A percentile compares a stretch with the other conserved stretches of the same genome.
Evolutionary conservation across 495 filamentous ascomycete species (phyloP).

Genomic region (Penicillium robsamsonii): DNA sequence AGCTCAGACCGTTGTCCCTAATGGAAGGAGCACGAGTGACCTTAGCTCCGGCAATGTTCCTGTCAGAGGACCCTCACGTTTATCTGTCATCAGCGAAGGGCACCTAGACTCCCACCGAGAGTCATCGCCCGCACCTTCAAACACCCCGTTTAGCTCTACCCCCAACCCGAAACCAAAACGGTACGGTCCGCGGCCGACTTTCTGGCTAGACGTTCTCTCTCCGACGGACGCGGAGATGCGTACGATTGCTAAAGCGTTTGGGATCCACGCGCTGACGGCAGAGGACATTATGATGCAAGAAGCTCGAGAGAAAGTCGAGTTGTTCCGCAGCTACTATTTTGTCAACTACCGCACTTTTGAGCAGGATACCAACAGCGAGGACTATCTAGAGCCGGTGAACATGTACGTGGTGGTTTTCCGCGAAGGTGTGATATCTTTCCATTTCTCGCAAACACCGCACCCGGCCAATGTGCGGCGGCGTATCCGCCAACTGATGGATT

Average conservation of each 20-base stretch:
- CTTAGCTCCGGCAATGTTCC: conserved; percentile 32
- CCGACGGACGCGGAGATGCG: conserved; percentile 94
- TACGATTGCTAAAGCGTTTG: conserved; percentile 85
- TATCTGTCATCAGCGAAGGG: conserved; percentile 39
- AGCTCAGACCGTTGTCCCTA: neutral
- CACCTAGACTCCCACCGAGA: conserved; percentile 30
- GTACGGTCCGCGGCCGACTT: conserved; percentile 87
- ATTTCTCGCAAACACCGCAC: conserved; percentile 90
- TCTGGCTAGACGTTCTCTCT: conserved; percentile 90
- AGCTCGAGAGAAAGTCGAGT: conserved; percentile 93
- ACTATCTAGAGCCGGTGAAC: conserved; percentile 93
- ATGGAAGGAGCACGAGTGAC: conserved; percentile 23
- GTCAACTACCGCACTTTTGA: conserved; percentile 97
- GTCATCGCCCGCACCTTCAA: conserved; percentile 24
- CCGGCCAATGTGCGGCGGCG: conserved; percentile 91
- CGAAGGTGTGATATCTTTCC: conserved; percentile 92
- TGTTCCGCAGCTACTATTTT: conserved; percentile 97
- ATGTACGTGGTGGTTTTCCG: conserved; percentile 97
- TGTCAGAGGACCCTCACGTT: conserved; percentile 23
- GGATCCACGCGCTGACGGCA: conserved; percentile 88
- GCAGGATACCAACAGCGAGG: conserved; percentile 80
- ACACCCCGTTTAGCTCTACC: conserved; percentile 22
- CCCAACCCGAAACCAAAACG: conserved; percentile 49
- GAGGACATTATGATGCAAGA: conserved; percentile 98
- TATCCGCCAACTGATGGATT: conserved; percentile 91